These are phyloP conservation scores for Aspergillus homomorphus DNA, from an alignment of 495 filamentous ascomycete species.

Conservation along the genomic window DNA sequence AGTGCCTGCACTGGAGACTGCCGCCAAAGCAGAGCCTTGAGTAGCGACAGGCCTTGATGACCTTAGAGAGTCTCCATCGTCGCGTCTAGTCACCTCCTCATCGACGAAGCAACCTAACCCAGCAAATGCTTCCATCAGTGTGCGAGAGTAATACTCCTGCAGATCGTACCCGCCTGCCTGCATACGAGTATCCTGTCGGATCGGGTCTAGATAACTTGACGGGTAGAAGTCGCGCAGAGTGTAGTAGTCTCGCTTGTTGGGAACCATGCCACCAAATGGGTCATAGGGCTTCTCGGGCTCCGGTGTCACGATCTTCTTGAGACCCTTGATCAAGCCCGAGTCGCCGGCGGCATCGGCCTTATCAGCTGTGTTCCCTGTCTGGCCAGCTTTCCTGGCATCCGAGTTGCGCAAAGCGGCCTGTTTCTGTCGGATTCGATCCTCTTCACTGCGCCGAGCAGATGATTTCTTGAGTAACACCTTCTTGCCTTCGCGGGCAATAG, in stretches of 20 bases:
- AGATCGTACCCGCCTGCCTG: conserved; percentile 82
- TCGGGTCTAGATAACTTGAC: conserved; percentile 59
- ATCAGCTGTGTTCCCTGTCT: conserved; percentile 23
- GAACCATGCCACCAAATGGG: conserved; percentile 72
- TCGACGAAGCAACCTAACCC: conserved; percentile 80
- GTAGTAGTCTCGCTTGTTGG: conserved; percentile 66
- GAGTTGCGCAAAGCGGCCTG: conserved; percentile 39
- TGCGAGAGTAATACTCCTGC: conserved; percentile 72
- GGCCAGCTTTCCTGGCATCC: conserved; percentile 30
- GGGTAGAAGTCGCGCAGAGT: conserved; percentile 64
- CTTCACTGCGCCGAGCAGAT: conserved; percentile 47
- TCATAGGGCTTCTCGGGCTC: conserved; percentile 78
- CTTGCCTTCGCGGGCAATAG: conserved; percentile 52
- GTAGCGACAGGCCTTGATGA: conserved; percentile 27
- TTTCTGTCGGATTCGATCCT: conserved; percentile 47
- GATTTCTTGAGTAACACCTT: conserved; percentile 71
- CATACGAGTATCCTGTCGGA: conserved; percentile 56
- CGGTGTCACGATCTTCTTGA: conserved; percentile 61
- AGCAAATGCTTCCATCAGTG: conserved; percentile 84
- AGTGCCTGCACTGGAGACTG: conserved; percentile 12
- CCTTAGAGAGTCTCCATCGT: conserved; percentile 23
- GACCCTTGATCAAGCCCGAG: conserved; percentile 63
- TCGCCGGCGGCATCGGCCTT: conserved; percentile 26
- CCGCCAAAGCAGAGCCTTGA: conserved; percentile 33
- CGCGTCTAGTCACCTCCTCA: conserved; percentile 63